Conservation (phyloP, 2,329 filamentous ascomycete genomes). For the Colletotrichum paranaense region DNA sequence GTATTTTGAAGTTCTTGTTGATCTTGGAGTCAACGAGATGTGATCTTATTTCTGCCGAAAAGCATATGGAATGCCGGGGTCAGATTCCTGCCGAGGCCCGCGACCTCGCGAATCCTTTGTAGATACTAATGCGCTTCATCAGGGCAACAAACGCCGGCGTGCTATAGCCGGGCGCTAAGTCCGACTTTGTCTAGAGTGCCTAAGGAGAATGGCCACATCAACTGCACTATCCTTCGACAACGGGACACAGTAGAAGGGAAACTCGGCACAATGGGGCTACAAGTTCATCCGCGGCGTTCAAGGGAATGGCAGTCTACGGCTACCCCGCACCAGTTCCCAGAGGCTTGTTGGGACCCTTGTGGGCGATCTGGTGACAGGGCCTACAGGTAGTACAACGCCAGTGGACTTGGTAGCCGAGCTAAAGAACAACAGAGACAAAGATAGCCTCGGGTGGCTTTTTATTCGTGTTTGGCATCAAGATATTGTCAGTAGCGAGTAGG, state of each 20-base stretch:
- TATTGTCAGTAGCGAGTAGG: neutral
- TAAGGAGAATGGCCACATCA: neutral
- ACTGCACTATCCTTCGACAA: neutral
- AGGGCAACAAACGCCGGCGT: neutral
- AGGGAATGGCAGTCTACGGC: neutral
- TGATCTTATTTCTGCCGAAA: neutral
- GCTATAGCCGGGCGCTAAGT: neutral
- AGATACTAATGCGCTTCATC: neutral
- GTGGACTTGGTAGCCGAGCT: neutral
- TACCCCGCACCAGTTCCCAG: neutral
- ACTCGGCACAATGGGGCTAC: neutral
- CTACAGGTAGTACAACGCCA: neutral
- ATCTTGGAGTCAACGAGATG: neutral
- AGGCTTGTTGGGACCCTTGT: neutral
- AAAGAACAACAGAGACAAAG: neutral
- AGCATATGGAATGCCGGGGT: neutral
- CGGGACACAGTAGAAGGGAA: neutral
- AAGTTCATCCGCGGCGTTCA: neutral
- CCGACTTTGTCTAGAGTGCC: neutral
- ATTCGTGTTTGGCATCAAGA: neutral
- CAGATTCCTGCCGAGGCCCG: neutral
- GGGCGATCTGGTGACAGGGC: neutral
- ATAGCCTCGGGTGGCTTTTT: neutral
- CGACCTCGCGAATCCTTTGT: neutral
- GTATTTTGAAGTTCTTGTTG: neutral